Evolutionary conservation across 2,329 filamentous ascomycete species (phyloP).

Genomic region (Cladophialophora carrionii): DNA sequence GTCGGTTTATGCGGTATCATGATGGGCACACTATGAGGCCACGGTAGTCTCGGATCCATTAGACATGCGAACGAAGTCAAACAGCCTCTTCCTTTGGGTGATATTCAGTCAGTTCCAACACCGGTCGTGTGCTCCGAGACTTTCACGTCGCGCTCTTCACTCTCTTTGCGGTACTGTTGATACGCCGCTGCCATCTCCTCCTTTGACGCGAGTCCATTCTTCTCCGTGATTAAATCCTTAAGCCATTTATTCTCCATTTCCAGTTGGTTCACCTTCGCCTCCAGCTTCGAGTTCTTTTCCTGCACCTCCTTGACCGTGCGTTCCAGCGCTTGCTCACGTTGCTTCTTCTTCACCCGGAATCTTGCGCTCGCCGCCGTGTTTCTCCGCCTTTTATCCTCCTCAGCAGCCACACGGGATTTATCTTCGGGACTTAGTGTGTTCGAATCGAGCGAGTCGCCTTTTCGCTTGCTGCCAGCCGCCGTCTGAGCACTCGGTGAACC

Average conservation of each 20-base stretch:
- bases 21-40: constrained; percentile 11
- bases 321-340: constrained; percentile 85
- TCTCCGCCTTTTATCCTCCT: constrained; percentile 86
- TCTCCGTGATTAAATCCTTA: constrained; percentile 78
- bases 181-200: constrained; percentile 48
- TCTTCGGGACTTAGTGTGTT: constrained; percentile 64
- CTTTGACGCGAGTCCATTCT: constrained; percentile 62
- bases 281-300: constrained; percentile 74
- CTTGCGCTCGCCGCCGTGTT: constrained; percentile 88
- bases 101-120: constrained; percentile 38
- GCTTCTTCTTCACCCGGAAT: constrained; percentile 95
- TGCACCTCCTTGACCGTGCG: constrained; percentile 79
- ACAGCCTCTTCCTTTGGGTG: constrained; percentile 26
- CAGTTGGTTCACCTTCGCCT: constrained; percentile 74
- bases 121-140: constrained; percentile 37
- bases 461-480: constrained; percentile 9
- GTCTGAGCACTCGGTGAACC: constrained; percentile 17
- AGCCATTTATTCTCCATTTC: constrained; percentile 83
- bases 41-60: constrained; percentile 13
- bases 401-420: constrained; percentile 71
- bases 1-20: constrained; percentile 34
- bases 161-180: constrained; percentile 47
- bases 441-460: constrained; percentile 23
- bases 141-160: constrained; percentile 38
- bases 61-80: constrained; percentile 13